Evolutionary conservation across 805 yeast species (phyloP).

Genomic region (Priceomyces melissophilus): DNA sequence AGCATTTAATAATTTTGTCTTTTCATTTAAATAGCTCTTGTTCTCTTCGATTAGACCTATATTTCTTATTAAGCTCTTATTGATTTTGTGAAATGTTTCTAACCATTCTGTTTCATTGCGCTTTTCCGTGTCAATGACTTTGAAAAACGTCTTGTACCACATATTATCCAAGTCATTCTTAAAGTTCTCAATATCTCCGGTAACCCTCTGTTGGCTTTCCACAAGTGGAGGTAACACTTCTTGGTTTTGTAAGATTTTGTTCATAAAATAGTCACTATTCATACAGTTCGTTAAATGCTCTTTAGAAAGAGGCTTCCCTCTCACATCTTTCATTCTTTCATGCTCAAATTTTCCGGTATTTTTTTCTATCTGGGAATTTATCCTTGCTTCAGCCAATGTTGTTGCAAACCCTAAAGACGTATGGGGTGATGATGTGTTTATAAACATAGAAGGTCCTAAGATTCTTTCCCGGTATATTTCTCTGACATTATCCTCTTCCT

Average conservation of each 20-base stretch:
- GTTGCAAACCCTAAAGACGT: conserved; percentile 51
- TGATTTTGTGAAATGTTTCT: background rate
- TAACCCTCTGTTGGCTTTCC: conserved; percentile 73
- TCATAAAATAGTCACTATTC: conserved; percentile 67
- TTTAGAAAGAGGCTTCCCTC: conserved; percentile 61
- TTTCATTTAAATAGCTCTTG: conserved; percentile 18
- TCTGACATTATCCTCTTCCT: conserved; percentile 46
- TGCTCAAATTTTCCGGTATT: conserved; percentile 67
- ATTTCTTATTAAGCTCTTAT: background rate
- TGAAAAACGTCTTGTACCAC: conserved; percentile 29
- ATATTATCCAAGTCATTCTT: conserved; percentile 40
- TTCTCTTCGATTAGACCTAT: conserved; percentile 3
- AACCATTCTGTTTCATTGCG: conserved; percentile 2
- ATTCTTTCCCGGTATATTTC: conserved; percentile 64
- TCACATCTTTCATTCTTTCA: conserved; percentile 37
- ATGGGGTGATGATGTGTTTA: conserved; percentile 38
- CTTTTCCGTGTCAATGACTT: conserved; percentile 6
- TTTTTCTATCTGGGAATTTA: conserved; percentile 62
- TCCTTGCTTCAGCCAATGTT: conserved; percentile 70
- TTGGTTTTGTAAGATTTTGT: conserved; percentile 70
- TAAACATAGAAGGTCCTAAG: conserved; percentile 51
- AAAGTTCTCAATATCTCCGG: conserved; percentile 44
- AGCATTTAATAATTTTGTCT: conserved; percentile 19
- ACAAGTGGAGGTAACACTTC: conserved; percentile 90
- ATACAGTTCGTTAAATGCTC: conserved; percentile 60